Evolutionary conservation across 768 basidiomycete species (phyloP).

Genomic region (Lentinula edodes): DNA sequence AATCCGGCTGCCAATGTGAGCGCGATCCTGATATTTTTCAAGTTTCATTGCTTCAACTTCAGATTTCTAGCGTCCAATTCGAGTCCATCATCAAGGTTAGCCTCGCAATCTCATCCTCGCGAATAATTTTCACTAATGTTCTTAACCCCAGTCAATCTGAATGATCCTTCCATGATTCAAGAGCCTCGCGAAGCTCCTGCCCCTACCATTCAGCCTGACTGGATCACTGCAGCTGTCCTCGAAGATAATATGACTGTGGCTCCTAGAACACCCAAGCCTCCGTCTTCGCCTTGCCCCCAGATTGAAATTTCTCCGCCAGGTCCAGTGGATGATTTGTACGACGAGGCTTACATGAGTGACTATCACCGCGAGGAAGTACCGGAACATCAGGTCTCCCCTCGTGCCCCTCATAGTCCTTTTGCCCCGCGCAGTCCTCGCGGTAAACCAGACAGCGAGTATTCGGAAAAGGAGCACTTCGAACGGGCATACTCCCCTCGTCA

Average conservation of each 20-base stretch:
- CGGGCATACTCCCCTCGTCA: neutral
- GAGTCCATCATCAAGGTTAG: neutral
- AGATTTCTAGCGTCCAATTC: neutral
- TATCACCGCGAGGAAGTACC: neutral
- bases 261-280: neutral
- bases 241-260: neutral
- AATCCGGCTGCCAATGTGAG: conserved; percentile 1
- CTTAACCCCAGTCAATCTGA: neutral
- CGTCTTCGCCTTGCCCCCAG: neutral
- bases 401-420: neutral
- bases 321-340: neutral
- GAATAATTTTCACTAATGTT: neutral
- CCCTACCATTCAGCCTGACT: neutral
- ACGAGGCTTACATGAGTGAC: neutral
- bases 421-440: neutral
- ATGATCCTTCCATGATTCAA: neutral
- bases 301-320: neutral
- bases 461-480: neutral
- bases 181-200: conserved; percentile 3
- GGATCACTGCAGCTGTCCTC: conserved; percentile 1
- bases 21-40: neutral
- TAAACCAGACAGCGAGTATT: neutral
- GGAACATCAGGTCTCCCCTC: neutral
- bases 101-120: neutral
- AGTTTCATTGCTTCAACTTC: neutral